Percentiles rank a stretch among this genome's conserved stretches.
phyloP scores from a whole-genome alignment of 306 rosid genomes.

The Malus sylvestris region DNA sequence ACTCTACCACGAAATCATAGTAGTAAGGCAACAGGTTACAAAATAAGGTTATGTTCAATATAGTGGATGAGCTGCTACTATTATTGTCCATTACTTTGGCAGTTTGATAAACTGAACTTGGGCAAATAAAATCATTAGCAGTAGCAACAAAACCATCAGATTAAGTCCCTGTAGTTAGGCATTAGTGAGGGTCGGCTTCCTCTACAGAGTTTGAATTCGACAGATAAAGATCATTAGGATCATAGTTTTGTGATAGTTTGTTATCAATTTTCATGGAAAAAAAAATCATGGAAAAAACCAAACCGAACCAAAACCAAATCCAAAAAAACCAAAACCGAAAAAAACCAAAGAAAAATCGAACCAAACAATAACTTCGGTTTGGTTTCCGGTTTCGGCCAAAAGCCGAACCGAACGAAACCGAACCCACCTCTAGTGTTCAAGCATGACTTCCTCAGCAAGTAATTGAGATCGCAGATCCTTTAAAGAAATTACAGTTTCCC shows the following conservation, averaged over 20 bases:
- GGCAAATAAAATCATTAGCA: background rate
- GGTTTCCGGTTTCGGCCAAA: rapidly evolving
- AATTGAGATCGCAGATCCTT: too few relatives aligned
- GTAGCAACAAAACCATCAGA: background rate
- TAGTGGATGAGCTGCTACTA: background rate
- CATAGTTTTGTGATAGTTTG: constrained; percentile 21
- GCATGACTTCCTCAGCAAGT: too few relatives aligned
- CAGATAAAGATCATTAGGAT: background rate
- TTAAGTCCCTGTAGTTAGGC: background rate
- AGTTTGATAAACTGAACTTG: constrained; percentile 11
- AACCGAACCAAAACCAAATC: too few relatives aligned
- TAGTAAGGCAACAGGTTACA: background rate
- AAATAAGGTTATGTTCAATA: constrained; percentile 21
- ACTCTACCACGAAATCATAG: constrained; percentile 15
- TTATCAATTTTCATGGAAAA: background rate
- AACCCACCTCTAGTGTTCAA: too few relatives aligned
- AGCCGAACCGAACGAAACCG: too few relatives aligned
- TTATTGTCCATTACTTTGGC: background rate
- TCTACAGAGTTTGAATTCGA: background rate
- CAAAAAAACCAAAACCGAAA: too few relatives aligned
- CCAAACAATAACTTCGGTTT: too few relatives aligned
- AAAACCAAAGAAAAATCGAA: too few relatives aligned
- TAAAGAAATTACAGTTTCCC: too few relatives aligned
- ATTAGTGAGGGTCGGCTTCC: rapidly evolving
- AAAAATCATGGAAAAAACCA: too few relatives aligned